Percentiles rank a stretch among this genome's conserved stretches.
Conservation (phyloP, 2,329 filamentous ascomycete species). For the Cladobotryum protrusum region DNA sequence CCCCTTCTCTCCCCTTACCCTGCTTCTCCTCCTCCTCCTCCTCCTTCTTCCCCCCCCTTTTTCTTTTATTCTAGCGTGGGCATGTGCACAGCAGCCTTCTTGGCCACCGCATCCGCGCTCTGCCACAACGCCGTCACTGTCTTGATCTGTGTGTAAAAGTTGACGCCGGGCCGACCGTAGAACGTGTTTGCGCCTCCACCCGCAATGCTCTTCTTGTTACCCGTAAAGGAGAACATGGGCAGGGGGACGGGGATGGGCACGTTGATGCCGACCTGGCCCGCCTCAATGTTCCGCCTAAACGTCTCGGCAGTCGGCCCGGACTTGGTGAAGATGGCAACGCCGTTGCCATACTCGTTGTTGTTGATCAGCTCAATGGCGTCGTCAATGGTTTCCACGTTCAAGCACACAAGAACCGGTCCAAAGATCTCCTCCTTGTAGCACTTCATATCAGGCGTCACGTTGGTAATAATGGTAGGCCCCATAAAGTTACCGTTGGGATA, state of each 20-base stretch:
- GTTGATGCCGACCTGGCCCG: conserved; percentile 81
- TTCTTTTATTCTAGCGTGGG: conserved; percentile 37
- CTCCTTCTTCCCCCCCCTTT: not conserved
- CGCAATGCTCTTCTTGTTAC: conserved; percentile 84
- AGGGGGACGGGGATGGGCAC: conserved; percentile 69
- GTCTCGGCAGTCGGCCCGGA: conserved; percentile 69
- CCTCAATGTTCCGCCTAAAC: conserved; percentile 77
- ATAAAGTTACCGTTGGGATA: conserved; percentile 85
- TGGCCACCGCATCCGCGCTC: conserved; percentile 74
- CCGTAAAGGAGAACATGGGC: conserved; percentile 67
- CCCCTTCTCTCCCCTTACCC: no score
- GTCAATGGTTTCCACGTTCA: conserved; percentile 71
- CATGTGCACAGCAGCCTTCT: conserved; percentile 85
- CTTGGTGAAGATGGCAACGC: conserved; percentile 76
- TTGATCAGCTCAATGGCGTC: conserved; percentile 79
- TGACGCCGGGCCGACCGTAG: conserved; percentile 86
- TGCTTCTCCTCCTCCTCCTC: not conserved
- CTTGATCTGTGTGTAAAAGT: conserved; percentile 97
- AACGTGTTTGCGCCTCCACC: conserved; percentile 91
- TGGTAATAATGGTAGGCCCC: conserved; percentile 74
- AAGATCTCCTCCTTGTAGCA: conserved; percentile 87
- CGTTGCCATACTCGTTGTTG: conserved; percentile 80
- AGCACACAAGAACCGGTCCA: conserved; percentile 74
- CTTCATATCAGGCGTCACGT: conserved; percentile 73
- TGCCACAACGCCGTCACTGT: conserved; percentile 93